Evolutionary conservation across 495 filamentous ascomycete species (phyloP).

Genomic region (Hapsidospora chrysogenum): DNA sequence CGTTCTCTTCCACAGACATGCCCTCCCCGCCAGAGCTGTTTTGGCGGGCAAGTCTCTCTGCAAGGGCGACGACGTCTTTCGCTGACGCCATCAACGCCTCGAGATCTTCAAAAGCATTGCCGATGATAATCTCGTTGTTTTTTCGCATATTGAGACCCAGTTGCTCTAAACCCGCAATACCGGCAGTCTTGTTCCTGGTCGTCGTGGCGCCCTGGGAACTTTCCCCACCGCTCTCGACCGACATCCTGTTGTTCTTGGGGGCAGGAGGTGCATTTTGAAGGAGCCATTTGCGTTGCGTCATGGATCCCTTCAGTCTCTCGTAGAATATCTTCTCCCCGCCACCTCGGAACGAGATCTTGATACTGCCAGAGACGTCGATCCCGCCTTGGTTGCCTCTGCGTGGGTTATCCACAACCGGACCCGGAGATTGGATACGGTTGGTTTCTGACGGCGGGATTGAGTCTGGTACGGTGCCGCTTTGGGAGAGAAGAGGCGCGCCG

Average conservation of each 20-base stretch:
- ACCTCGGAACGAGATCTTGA: constrained; percentile 81
- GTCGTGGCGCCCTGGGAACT: constrained; percentile 11
- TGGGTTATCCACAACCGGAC: not conserved
- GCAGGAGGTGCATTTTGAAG: constrained; percentile 83
- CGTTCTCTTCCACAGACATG: constrained; percentile 45
- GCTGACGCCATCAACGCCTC: constrained; percentile 94
- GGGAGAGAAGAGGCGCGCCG: constrained; percentile 53
- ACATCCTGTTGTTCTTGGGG: constrained; percentile 53
- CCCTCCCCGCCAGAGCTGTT: constrained; percentile 36
- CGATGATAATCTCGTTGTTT: constrained; percentile 87
- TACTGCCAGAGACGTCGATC: constrained; percentile 45
- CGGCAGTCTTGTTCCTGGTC: constrained; percentile 46
- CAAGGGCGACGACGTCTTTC: constrained; percentile 85
- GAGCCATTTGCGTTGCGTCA: constrained; percentile 93
- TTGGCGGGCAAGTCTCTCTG: constrained; percentile 69
- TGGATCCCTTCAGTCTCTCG: constrained; percentile 69
- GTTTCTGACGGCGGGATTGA: constrained; percentile 41
- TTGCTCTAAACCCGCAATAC: constrained; percentile 83
- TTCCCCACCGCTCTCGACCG: constrained; percentile 25
- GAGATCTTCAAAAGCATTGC: constrained; percentile 88
- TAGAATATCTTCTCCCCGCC: constrained; percentile 85
- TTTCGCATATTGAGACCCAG: constrained; percentile 65
- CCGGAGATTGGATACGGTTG: not conserved
- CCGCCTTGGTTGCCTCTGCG: not conserved
- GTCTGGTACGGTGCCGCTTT: constrained; percentile 21